Percentiles rank a stretch among this genome's conserved stretches.
Evolutionary conservation across 2,329 filamentous ascomycete species (phyloP).

Genomic region (Cordyceps farinosa): DNA sequence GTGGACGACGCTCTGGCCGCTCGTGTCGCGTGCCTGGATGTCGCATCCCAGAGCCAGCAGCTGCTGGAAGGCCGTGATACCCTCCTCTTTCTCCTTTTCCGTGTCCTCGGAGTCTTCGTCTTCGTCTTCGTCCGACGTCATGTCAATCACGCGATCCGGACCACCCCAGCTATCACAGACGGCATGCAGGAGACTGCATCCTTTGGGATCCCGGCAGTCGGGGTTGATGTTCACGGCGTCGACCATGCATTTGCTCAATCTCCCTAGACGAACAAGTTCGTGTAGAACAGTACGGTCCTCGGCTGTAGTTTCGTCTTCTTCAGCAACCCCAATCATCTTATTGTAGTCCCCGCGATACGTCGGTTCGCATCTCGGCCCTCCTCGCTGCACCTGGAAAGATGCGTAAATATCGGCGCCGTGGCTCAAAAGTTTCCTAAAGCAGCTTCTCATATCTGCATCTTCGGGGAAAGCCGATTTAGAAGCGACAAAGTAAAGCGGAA

Average conservation of each 20-base stretch:
- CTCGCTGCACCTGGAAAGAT: not conserved
- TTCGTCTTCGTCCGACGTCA: not conserved
- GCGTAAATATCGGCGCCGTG: constrained; percentile 7
- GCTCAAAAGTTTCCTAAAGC: not conserved
- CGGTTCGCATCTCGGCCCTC: not conserved
- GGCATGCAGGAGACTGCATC: constrained; percentile 9
- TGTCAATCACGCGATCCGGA: not conserved
- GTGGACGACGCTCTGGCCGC: constrained; percentile 9
- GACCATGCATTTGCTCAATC: not conserved
- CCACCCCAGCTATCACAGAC: not conserved
- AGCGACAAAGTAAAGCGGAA: not conserved
- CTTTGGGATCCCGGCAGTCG: not conserved
- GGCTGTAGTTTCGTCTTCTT: not conserved
- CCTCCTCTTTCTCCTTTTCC: not conserved
- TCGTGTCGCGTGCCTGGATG: not conserved
- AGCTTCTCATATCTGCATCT: not conserved
- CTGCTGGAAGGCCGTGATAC: not conserved
- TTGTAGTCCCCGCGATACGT: not conserved
- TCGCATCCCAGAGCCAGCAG: constrained; percentile 5
- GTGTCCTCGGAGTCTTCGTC: not conserved
- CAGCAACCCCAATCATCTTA: not conserved
- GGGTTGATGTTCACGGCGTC: not conserved
- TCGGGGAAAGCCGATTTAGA: constrained; percentile 1
- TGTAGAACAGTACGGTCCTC: constrained; percentile 8
- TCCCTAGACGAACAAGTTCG: constrained; percentile 4